These are phyloP conservation scores for Moelleriella libera DNA, from an alignment of 2,329 filamentous ascomycete species.

Conservation along the genomic window DNA sequence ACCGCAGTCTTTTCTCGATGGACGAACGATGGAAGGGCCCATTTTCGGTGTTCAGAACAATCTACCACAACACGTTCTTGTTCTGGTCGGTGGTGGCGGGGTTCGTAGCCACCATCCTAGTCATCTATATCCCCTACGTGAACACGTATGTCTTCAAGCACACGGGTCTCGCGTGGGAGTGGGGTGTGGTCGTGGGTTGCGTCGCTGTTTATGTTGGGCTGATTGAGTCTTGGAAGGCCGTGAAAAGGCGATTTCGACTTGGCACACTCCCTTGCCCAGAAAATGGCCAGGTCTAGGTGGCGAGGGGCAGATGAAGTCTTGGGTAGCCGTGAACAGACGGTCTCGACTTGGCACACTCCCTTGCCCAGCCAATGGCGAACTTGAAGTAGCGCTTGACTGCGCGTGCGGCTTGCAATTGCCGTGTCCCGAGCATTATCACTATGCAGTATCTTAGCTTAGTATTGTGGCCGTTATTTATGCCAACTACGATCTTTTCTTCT, in stretches of 20 bases:
- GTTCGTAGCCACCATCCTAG: conserved; percentile 44
- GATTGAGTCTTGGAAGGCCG: conserved; percentile 56
- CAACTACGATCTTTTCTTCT: too few relatives aligned
- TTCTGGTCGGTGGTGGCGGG: conserved; percentile 50
- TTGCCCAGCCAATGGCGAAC: too few relatives aligned
- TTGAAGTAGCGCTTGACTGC: too few relatives aligned
- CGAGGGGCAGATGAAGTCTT: not conserved
- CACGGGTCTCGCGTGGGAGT: conserved; percentile 54
- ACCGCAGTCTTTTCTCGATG: conserved; percentile 56
- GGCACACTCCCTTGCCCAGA: conserved; percentile 13
- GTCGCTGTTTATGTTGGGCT: conserved; percentile 46
- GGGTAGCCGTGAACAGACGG: not conserved
- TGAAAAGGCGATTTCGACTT: conserved; percentile 37
- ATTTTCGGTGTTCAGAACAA: conserved; percentile 37
- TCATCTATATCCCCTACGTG: conserved; percentile 54
- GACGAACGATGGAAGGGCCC: conserved; percentile 34
- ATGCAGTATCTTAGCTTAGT: too few relatives aligned
- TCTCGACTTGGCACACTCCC: not conserved
- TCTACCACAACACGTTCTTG: conserved; percentile 55
- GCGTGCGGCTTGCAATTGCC: too few relatives aligned
- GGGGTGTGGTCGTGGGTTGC: conserved; percentile 50
- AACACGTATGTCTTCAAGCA: conserved; percentile 58
- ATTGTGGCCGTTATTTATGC: too few relatives aligned
- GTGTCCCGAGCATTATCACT: too few relatives aligned
- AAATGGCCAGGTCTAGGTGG: not conserved